phyloP scores from a whole-genome alignment of 345 rosid genomes.

The Gossypium turneri region DNA sequence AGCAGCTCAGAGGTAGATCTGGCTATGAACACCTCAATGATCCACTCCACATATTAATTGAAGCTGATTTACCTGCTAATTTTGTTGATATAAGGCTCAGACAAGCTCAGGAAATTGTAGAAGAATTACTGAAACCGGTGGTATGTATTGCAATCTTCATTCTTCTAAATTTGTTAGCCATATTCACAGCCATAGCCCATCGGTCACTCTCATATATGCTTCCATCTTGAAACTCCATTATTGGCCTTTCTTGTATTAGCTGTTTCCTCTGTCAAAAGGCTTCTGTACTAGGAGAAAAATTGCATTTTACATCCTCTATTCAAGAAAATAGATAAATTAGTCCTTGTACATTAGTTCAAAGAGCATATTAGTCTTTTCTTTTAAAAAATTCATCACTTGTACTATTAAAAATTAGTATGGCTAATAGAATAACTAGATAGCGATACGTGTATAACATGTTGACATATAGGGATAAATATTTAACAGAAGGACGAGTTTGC shows the following conservation, averaged over 20 bases:
- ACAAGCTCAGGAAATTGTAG: slow-evolving; percentile 74
- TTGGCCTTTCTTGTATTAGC: neutral
- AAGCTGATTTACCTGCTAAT: slow-evolving; percentile 65
- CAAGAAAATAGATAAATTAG: too few species aligned
- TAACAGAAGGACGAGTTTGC: too few species aligned
- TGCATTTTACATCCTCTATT: too few species aligned
- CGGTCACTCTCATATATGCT: neutral
- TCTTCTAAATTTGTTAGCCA: slow-evolving; percentile 9
- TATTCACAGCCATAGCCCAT: neutral
- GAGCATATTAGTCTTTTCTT: too few species aligned
- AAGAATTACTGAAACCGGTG: slow-evolving; percentile 92
- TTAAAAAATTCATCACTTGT: too few species aligned
- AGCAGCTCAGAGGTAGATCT: slow-evolving; percentile 64
- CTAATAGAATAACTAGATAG: too few species aligned
- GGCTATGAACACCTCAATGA: slow-evolving; percentile 75
- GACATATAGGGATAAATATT: too few species aligned
- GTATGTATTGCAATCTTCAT: slow-evolving; percentile 31
- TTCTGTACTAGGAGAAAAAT: too few species aligned
- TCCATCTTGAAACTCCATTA: neutral
- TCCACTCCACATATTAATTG: slow-evolving; percentile 67
- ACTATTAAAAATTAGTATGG: too few species aligned
- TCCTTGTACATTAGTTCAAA: too few species aligned
- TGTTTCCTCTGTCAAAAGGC: too few species aligned
- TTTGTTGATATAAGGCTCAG: slow-evolving; percentile 55
- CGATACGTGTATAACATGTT: too few species aligned